Conservation (phyloP, 1,284 basidiomycete species). For the Cryptococcus sp. region DNA sequence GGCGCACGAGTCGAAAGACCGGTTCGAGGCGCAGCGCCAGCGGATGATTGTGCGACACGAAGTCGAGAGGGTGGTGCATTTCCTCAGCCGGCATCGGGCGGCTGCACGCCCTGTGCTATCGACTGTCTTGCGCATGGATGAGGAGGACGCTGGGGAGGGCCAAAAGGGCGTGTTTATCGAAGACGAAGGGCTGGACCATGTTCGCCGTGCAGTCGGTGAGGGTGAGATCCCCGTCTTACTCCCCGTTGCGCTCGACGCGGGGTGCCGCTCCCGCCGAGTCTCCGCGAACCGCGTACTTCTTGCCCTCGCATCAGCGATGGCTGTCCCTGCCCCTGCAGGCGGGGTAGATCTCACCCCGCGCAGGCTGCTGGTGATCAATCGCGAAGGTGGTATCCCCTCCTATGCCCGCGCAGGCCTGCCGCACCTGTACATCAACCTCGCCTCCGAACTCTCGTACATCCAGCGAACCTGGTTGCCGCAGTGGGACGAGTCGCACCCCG, state of each 20-base stretch:
- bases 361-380: slow-evolving; percentile 95
- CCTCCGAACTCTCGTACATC: slow-evolving; percentile 84
- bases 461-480: slow-evolving; percentile 72
- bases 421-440: slow-evolving; percentile 92
- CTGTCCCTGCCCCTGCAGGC: slow-evolving; percentile 31
- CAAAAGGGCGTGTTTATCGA: slow-evolving; percentile 45
- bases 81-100: slow-evolving; percentile 79
- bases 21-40: slow-evolving; percentile 34
- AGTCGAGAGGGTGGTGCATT: slow-evolving; percentile 75
- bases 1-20: slow-evolving; percentile 57
- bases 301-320: slow-evolving; percentile 82
- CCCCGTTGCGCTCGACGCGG: slow-evolving; percentile 89
- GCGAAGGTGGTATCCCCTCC: slow-evolving; percentile 94
- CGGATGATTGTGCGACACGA: slow-evolving; percentile 75
- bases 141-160: slow-evolving; percentile 16
- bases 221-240: slow-evolving; percentile 95
- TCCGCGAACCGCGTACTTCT: slow-evolving; percentile 87
- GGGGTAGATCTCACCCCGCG: slow-evolving; percentile 72
- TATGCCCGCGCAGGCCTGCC: slow-evolving; percentile 93
- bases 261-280: slow-evolving; percentile 79
- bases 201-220: slow-evolving; percentile 80
- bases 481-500: slow-evolving; percentile 79
- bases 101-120: slow-evolving; percentile 82
- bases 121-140: slow-evolving; percentile 68
- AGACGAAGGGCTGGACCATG: slow-evolving; percentile 71